Evolutionary conservation across 345 rosid genomes (phyloP).

Genomic region (Moringa oleifera): DNA sequence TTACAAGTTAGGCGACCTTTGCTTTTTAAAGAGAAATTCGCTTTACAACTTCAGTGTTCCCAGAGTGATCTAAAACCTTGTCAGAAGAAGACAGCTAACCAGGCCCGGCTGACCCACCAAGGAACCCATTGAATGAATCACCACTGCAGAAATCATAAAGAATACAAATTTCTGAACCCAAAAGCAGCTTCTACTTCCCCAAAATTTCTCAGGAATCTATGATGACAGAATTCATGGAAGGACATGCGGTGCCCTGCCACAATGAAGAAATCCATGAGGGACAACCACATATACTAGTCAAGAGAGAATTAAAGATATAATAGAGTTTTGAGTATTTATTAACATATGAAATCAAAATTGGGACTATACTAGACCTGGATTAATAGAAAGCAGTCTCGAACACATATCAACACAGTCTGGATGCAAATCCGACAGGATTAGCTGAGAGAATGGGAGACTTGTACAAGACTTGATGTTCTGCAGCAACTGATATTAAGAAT

Average conservation of each 20-base stretch:
- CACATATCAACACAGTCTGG: slow-evolving; percentile 63
- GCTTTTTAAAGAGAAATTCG: neutral
- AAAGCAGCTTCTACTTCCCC: neutral
- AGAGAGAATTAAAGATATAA: neutral
- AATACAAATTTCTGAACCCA: neutral
- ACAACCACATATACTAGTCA: neutral
- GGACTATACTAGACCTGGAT: slow-evolving; percentile 43
- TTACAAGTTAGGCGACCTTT: too few relatives aligned
- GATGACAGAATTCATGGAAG: slow-evolving; percentile 40
- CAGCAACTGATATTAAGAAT: slow-evolving; percentile 28
- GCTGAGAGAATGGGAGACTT: slow-evolving; percentile 53
- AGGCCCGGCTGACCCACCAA: neutral
- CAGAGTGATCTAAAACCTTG: neutral
- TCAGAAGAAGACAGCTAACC: neutral
- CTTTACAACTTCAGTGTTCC: neutral
- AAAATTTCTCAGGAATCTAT: slow-evolving; percentile 32
- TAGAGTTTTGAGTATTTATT: neutral
- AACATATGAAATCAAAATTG: neutral
- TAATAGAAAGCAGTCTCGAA: slow-evolving; percentile 47
- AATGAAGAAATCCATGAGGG: slow-evolving; percentile 1
- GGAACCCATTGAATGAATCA: neutral
- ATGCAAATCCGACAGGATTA: slow-evolving; percentile 34
- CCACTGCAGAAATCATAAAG: neutral
- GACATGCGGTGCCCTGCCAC: slow-evolving; percentile 40
- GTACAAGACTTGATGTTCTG: slow-evolving; percentile 41